Evolutionary conservation across 139 green algal genomes (phyloP), one percentile per base, ranked within the genome.

Genomic region (Pseudopediastrum boryanum): DNA sequence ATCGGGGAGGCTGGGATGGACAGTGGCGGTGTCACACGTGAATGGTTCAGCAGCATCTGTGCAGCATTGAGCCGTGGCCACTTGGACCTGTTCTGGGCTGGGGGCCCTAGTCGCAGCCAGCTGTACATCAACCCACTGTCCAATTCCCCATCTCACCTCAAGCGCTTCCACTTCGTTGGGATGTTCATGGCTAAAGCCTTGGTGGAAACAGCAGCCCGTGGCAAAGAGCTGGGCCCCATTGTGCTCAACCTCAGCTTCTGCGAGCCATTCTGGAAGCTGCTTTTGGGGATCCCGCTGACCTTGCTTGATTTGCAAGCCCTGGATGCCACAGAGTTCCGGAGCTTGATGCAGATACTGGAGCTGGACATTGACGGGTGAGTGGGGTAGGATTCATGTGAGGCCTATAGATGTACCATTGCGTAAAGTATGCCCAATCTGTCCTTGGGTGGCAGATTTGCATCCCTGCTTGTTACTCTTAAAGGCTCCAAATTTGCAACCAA

Each of bases 221-320:
- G 82, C 66, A 90, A 90, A 75, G 87, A 91, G 73, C 80, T 91
- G 72, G 87, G 87, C 36, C 75, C 87, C 51, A 86, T 91, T 62
- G 84, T 84, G 41, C 82, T 91, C 48, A 91, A 89, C 87, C 87
- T 91, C 54, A 76, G 51, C 41, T 86, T 89, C 63, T 86, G 79
- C 59, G 87, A 91, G 80, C 87, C 87, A 0, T 85, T 91, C 70
- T 91, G 87, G 87, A 91, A 91, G 84, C 87, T 91, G 76, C 68
- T 91, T 79, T 77, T 89, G 54, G 87, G 87, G 61, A 84, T 83
- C 43, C 87, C 87, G 9, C 77, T 91, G 33, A 84, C 82, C 62
- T 75, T 91, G 21, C 85, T 89, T 82, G 87, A 91, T 80, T 77
- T 91, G 66, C 84, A 88, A 78, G 68, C 70, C 25, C 71, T 89